phyloP scores from a whole-genome alignment of 352 stramenopile genomes.

The Globisporangium cystogenes region DNA sequence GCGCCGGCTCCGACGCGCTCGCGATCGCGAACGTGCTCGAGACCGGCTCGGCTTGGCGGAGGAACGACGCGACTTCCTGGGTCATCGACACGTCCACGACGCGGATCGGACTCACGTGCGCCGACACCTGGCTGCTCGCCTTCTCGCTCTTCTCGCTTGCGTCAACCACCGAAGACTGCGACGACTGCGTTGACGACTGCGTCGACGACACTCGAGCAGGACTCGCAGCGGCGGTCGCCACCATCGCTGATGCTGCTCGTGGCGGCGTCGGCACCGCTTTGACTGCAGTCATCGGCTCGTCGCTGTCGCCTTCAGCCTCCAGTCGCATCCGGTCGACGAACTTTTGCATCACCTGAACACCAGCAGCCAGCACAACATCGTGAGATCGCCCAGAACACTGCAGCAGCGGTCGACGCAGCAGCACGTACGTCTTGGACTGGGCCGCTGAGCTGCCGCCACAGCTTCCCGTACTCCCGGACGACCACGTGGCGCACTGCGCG shows the following conservation, averaged over 20 bases:
- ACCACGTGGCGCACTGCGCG: conserved; percentile 28
- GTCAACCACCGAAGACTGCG: background rate
- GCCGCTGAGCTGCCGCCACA: conserved; percentile 40
- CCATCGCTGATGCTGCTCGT: background rate
- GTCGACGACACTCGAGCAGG: background rate
- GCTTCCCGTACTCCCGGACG: conserved; percentile 31
- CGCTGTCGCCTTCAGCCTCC: background rate
- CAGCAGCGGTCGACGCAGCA: background rate
- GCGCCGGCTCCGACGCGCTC: background rate
- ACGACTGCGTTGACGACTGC: conserved; percentile 1
- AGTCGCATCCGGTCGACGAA: conserved; percentile 13
- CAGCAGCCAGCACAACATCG: conserved; percentile 25
- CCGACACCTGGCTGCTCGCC: background rate
- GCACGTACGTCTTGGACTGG: conserved; percentile 20
- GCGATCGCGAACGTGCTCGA: conserved; percentile 1
- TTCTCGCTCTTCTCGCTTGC: background rate
- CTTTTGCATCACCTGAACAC: conserved; percentile 12
- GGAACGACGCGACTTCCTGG: conserved; percentile 9
- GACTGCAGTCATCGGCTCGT: background rate
- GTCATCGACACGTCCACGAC: conserved; percentile 6
- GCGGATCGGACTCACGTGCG: conserved; percentile 5
- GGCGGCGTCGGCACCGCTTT: background rate
- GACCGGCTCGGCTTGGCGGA: conserved; percentile 1
- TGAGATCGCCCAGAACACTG: background rate
- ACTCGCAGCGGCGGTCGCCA: background rate